These are phyloP conservation scores for Leccinum colubrinum DNA, from an alignment of 1,284 basidiomycete genomes.

Conservation along the genomic window DNA sequence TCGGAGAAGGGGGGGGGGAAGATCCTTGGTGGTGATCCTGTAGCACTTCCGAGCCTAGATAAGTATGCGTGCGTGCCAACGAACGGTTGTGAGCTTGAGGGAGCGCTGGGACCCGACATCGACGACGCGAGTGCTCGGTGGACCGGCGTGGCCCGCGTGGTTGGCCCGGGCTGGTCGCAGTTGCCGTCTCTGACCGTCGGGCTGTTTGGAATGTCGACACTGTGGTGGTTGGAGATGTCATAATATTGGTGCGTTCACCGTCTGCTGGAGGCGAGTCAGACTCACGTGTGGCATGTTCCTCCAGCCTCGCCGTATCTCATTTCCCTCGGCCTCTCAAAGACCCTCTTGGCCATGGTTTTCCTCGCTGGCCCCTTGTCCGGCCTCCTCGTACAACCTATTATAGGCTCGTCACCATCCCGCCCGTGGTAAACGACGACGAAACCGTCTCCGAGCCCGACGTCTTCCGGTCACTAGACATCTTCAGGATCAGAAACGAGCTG, in stretches of 20 bases:
- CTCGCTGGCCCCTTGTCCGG: conserved; percentile 93
- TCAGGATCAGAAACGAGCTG: conserved; percentile 6
- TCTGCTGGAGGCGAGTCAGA: not conserved
- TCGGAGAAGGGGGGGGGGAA: no score
- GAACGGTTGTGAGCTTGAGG: no score
- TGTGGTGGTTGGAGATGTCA: conserved; percentile 93
- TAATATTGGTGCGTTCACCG: conserved; percentile 56
- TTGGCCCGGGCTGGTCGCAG: conserved; percentile 60
- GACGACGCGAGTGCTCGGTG: conserved; percentile 42
- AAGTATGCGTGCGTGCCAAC: no score
- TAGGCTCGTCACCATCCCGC: conserved; percentile 45
- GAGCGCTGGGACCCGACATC: conserved; percentile 5
- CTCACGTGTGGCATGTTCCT: not conserved
- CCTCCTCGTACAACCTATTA: conserved; percentile 88
- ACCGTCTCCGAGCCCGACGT: no score
- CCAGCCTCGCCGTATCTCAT: conserved; percentile 89
- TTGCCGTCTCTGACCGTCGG: conserved; percentile 76
- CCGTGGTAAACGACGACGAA: no score
- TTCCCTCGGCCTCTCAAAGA: conserved; percentile 86
- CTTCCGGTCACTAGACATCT: conserved; percentile 38
- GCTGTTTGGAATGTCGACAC: conserved; percentile 78
- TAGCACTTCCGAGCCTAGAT: no score
- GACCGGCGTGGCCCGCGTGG: conserved; percentile 52
- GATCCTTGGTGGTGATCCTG: no score
- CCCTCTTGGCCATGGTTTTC: conserved; percentile 88